Base-by-base conservation (phyloP, 768 basidiomycete species). In the Leccinum variicolor region DNA sequence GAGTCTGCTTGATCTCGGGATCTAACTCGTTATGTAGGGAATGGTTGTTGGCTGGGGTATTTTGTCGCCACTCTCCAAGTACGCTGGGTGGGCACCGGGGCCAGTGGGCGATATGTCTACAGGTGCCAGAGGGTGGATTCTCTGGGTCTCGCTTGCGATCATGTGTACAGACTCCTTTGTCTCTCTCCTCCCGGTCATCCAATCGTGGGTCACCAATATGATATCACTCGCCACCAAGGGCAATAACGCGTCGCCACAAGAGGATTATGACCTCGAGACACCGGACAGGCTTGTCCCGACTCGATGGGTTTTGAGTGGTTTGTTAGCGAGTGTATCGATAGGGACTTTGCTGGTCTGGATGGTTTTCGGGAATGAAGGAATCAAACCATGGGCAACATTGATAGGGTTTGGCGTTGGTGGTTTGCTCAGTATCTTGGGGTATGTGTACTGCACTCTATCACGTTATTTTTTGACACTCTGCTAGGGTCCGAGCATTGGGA, bases 31-130 rank as follows among this genome's bases (percentile, higher is more conserved):
- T 11, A 4, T 36, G 19, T 62, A 92, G 90, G 94, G 96, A 28
- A 98, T 97, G 96, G 62, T 98, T n/a, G 86, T 90, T 10, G 96
- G 96, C 9, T 98, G 96, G 96, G 95, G 84, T 4, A 74, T 98
- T 21, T 77, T 98, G n/a, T 93, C 93, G 0, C 96, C 96, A 6
- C 67, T 98, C 7, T 82, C 94, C 6, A 94, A 93, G 66, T 64
- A 81, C 48, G 71, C 76, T 1, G 93, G 91, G 11, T 98, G 96
- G 96, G 95, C 96, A 0, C 94, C 96, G 47, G 96, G 94, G 5
- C 85, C 90, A 9, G 93, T 96, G 6, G 85, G 87, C 1, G 90
- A 92, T 63, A 92, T 94, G 82, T 80, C 86, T 5, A 80, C 81
- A 58, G 96, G 96, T 43, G 87, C 94, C n/a, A 84, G 95, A 52